These are phyloP conservation scores for Xylaria sp. DNA, from an alignment of 2,329 filamentous ascomycete species.

Conservation along the genomic window DNA sequence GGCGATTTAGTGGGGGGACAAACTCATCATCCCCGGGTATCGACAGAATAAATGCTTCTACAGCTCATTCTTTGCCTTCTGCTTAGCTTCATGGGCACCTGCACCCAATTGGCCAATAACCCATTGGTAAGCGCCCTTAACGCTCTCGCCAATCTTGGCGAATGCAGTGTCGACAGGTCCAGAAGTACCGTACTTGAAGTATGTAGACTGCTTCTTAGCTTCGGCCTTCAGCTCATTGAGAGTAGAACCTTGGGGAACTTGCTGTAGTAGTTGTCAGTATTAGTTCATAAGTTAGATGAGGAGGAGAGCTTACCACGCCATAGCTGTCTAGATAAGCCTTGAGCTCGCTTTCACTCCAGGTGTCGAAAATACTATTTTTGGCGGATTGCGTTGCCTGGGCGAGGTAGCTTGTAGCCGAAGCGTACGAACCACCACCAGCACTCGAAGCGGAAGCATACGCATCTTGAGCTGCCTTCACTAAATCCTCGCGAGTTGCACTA, in stretches of 20 bases:
- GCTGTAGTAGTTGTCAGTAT: conserved; percentile 38
- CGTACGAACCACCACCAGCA: conserved; percentile 62
- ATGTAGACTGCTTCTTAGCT: conserved; percentile 75
- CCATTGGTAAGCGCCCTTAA: conserved; percentile 58
- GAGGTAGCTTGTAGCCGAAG: conserved; percentile 74
- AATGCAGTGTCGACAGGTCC: conserved; percentile 69
- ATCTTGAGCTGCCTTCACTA: conserved; percentile 68
- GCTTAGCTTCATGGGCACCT: conserved; percentile 55
- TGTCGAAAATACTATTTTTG: conserved; percentile 71
- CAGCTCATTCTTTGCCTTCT: conserved; percentile 59
- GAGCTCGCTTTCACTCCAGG: conserved; percentile 75
- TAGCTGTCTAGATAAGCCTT: conserved; percentile 83
- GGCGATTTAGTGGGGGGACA: not conserved
- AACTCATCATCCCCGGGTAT: not conserved
- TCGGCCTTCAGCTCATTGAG: conserved; percentile 72
- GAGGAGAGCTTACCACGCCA: conserved; percentile 59
- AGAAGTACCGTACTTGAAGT: conserved; percentile 77
- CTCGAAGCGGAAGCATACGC: conserved; percentile 65
- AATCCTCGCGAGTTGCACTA: conserved; percentile 73
- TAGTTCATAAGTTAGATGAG: conserved; percentile 20
- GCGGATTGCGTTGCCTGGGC: conserved; percentile 67
- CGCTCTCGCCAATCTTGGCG: conserved; percentile 63
- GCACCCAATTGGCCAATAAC: conserved; percentile 54
- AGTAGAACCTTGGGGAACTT: conserved; percentile 69
- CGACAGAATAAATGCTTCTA: conserved; percentile 39